Evolutionary conservation across 352 stramenopile genomes (phyloP).

Genomic region (Phytophthora fragariaefolia): DNA sequence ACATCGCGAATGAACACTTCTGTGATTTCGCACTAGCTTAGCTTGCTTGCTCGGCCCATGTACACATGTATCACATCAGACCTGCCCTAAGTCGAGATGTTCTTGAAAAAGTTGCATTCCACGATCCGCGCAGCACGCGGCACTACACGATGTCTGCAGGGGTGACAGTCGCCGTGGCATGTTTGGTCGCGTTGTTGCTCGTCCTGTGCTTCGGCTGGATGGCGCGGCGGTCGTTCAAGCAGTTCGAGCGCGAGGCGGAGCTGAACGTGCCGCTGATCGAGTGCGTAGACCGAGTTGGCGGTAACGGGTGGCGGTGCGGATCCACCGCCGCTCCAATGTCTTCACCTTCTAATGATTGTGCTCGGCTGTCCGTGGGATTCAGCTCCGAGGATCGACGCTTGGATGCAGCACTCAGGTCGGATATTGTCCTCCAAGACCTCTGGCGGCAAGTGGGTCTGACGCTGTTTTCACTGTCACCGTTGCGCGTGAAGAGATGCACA

Average conservation of each 20-base stretch:
- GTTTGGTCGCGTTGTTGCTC: conserved; percentile 14
- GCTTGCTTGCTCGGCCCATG: no score
- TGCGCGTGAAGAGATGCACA: conserved; percentile 29
- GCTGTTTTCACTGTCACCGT: not conserved
- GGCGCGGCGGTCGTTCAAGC: conserved; percentile 17
- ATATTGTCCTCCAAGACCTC: not conserved
- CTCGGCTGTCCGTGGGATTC: not conserved
- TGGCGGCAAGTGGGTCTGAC: not conserved
- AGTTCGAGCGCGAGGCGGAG: conserved; percentile 22
- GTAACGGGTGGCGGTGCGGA: not conserved
- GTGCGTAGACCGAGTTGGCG: conserved; percentile 4
- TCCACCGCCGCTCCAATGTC: not conserved
- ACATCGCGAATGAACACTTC: not conserved
- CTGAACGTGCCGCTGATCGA: conserved; percentile 31
- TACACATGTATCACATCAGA: no score
- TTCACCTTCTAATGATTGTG: conserved; percentile 4
- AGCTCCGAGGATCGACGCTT: conserved; percentile 31
- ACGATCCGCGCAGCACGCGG: not conserved
- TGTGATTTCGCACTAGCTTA: no score
- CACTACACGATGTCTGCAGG: conserved; percentile 20
- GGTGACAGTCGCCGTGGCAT: conserved; percentile 11
- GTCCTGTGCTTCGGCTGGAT: conserved; percentile 14
- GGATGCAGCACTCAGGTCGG: conserved; percentile 35
- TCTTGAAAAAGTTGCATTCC: no score
- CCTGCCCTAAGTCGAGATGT: not conserved